phyloP scores from a whole-genome alignment of 2,329 filamentous ascomycete genomes.

The Stagonosporopsis tanaceti region DNA sequence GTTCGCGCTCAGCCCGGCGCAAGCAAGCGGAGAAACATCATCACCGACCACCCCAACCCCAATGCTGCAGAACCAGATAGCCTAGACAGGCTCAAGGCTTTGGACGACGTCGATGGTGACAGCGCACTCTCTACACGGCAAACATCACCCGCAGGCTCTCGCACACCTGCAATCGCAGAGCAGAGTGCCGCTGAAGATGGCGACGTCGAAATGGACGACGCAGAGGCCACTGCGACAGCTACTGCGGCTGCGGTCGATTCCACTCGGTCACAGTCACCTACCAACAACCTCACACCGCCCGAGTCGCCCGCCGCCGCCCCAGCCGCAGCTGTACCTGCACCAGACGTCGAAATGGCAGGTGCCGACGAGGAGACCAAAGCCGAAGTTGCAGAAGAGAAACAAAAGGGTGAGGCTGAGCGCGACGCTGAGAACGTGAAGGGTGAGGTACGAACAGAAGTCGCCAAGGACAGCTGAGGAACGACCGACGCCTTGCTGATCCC shows the following conservation, averaged over 20 bases:
- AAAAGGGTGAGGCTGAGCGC: constrained; percentile 38
- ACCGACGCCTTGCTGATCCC: neutral
- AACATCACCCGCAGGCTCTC: constrained; percentile 36
- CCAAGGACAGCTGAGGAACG: constrained; percentile 28
- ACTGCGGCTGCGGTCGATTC: constrained; percentile 18
- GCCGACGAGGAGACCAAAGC: constrained; percentile 30
- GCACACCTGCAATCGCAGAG: constrained; percentile 38
- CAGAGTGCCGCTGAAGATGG: constrained; percentile 43
- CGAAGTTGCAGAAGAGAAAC: constrained; percentile 30
- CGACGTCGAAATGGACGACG: constrained; percentile 49
- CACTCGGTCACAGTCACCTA: constrained; percentile 40
- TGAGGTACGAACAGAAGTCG: constrained; percentile 40
- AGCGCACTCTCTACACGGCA: constrained; percentile 41
- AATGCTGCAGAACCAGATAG: constrained; percentile 50
- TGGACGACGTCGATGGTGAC: constrained; percentile 43
- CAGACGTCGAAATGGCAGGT: constrained; percentile 46
- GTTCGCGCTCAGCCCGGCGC: constrained; percentile 64
- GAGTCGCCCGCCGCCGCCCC: constrained; percentile 38
- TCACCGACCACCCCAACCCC: constrained; percentile 68
- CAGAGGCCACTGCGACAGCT: constrained; percentile 24
- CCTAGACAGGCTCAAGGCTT: constrained; percentile 33
- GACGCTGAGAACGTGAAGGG: constrained; percentile 42
- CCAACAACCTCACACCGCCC: constrained; percentile 47
- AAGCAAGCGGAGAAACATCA: constrained; percentile 64
- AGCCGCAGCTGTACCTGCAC: constrained; percentile 23